Percentiles rank a stretch among this genome's conserved stretches.
phyloP scores from a whole-genome alignment of 768 basidiomycete genomes.

The Pulveroboletus sp. region DNA sequence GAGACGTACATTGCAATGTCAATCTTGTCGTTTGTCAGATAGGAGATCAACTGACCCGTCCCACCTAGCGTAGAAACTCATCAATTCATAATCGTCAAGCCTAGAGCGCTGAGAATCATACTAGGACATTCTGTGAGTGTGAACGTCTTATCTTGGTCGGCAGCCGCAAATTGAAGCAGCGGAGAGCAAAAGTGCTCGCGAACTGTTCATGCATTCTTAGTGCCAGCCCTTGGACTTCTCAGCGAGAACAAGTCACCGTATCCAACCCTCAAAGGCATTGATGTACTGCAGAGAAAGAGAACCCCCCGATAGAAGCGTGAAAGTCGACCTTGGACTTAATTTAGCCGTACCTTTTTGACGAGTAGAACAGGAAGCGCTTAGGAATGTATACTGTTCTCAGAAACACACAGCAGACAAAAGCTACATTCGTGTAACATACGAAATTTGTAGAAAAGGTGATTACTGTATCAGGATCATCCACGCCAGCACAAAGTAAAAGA shows the following conservation, averaged over 20 bases:
- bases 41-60: slow-evolving; percentile 77
- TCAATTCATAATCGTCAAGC: slow-evolving; percentile 15
- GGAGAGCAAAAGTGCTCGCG: slow-evolving; percentile 92
- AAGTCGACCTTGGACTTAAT: not conserved
- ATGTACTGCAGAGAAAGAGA: not conserved
- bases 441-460: slow-evolving; percentile 2
- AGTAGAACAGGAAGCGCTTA: no score
- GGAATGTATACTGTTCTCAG: not conserved
- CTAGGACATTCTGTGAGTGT: slow-evolving; percentile 87
- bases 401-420: slow-evolving; percentile 2
- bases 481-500: slow-evolving; percentile 91
- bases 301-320: not conserved
- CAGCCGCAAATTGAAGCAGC: slow-evolving; percentile 75
- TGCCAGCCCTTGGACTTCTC: not conserved
- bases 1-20: slow-evolving; percentile 71
- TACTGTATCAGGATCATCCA: slow-evolving; percentile 97
- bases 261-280: slow-evolving; percentile 31
- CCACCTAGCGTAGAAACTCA: slow-evolving; percentile 49
- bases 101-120: slow-evolving; percentile 27
- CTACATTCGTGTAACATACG: slow-evolving; percentile 14
- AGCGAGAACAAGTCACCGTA: slow-evolving; percentile 21
- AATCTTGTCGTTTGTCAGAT: slow-evolving; percentile 70
- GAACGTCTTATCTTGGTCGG: slow-evolving; percentile 68
- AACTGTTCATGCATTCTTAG: slow-evolving; percentile 38
- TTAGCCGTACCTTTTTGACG: not conserved